These are phyloP conservation scores for Xylaria sp. DNA, from an alignment of 2,329 filamentous ascomycete species.

Conservation along the genomic window DNA sequence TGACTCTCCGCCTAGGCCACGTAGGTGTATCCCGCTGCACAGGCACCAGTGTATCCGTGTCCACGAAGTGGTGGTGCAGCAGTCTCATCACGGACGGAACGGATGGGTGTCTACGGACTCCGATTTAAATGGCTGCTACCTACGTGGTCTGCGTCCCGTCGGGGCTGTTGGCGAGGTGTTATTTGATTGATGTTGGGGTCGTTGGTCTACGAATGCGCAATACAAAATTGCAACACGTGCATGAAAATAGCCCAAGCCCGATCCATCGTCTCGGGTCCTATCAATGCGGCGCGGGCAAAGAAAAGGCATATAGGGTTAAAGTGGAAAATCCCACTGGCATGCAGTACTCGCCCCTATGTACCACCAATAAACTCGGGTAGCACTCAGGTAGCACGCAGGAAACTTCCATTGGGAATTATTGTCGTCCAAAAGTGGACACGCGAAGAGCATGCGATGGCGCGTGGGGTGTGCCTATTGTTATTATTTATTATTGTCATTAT, in stretches of 20 bases:
- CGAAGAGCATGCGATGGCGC: too few relatives aligned
- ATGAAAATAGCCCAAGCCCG: not conserved
- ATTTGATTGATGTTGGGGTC: not conserved
- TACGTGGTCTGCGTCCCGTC: too few relatives aligned
- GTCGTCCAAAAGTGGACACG: not conserved
- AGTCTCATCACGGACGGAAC: not conserved
- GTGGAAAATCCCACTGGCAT: slow-evolving; percentile 14
- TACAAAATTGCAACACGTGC: not conserved
- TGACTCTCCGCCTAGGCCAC: too few relatives aligned
- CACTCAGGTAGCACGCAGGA: not conserved
- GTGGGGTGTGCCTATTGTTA: not conserved
- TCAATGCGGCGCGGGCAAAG: not conserved
- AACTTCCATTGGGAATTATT: slow-evolving; percentile 2
- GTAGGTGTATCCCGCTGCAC: too few relatives aligned
- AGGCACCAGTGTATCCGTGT: too few relatives aligned
- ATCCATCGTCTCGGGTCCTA: not conserved
- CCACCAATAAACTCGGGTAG: not conserved
- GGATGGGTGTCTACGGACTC: not conserved
- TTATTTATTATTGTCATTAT: not conserved
- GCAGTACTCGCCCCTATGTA: not conserved
- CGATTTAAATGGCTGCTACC: not conserved
- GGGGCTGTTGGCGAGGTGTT: not conserved
- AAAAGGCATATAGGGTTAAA: not conserved
- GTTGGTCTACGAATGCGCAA: not conserved
- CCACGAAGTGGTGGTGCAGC: too few relatives aligned